A percentile compares a stretch with the other conserved stretches of the same genome.
These are phyloP conservation scores for Phytomonas sp. DNA, from an alignment of 208 protist genomes.

Conservation along the genomic window DNA sequence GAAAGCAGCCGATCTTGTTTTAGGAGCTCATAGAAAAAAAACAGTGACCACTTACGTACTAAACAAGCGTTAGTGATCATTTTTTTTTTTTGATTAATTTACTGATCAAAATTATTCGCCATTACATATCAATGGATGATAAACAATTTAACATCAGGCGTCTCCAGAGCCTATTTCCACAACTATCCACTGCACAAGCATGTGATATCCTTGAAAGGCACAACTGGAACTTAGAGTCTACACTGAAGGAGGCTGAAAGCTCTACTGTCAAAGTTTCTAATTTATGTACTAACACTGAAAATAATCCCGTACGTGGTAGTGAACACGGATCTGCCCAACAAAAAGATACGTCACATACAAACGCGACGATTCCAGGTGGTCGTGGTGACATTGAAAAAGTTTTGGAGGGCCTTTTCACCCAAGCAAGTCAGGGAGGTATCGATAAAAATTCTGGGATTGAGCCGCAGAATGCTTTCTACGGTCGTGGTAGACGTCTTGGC, in stretches of 20 bases:
- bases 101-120: background rate
- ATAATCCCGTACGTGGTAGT: background rate
- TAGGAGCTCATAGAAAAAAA: background rate
- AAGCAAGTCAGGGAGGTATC: background rate
- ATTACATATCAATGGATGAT: conserved; percentile 15
- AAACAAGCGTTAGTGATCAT: background rate
- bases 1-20: background rate
- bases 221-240: conserved; percentile 23
- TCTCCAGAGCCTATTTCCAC: conserved; percentile 29
- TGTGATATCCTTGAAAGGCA: conserved; percentile 21
- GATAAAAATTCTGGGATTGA: conserved; percentile 9
- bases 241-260: background rate
- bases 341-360: background rate
- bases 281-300: background rate
- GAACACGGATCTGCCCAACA: background rate
- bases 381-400: conserved; percentile 9
- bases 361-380: background rate
- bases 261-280: background rate
- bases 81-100: background rate
- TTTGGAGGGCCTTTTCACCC: conserved; percentile 22
- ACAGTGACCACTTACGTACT: background rate
- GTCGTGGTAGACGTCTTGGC: conserved; percentile 59
- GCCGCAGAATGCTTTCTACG: conserved; percentile 50
- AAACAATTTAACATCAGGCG: conserved; percentile 21
- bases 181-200: conserved; percentile 22